Evolutionary conservation across 306 rosid species (phyloP).

Genomic region (Herpetospermum pedunculosum): DNA sequence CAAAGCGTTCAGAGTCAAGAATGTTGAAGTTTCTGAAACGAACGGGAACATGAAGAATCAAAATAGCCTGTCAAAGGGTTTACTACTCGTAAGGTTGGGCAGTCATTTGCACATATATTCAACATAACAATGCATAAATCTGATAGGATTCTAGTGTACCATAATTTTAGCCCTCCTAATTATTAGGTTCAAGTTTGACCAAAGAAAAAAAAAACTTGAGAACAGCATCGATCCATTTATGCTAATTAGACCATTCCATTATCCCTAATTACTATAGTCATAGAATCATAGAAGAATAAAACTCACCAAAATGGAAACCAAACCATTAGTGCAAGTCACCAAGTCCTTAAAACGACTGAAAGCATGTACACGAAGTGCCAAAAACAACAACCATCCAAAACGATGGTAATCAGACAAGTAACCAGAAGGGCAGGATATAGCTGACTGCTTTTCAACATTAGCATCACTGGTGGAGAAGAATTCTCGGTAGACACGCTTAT

Average conservation of each 20-base stretch:
- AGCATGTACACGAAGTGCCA: slow-evolving; percentile 91
- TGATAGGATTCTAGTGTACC: not conserved
- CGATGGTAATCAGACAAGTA: slow-evolving; percentile 70
- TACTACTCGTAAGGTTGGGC: not conserved
- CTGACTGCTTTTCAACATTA: slow-evolving; percentile 30
- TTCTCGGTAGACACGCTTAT: slow-evolving; percentile 71
- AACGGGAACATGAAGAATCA: slow-evolving; percentile 75
- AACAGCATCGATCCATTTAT: not conserved
- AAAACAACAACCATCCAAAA: slow-evolving; percentile 95
- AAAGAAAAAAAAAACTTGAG: not conserved
- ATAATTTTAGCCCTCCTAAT: not conserved
- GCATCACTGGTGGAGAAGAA: slow-evolving; percentile 58
- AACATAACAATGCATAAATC: not conserved
- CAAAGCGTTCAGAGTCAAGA: slow-evolving; percentile 55
- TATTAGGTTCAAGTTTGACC: not conserved
- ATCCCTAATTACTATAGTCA: slow-evolving; percentile 1
- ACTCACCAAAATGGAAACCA: slow-evolving; percentile 89
- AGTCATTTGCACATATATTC: not conserved
- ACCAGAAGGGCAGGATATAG: slow-evolving; percentile 19
- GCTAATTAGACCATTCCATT: slow-evolving; percentile 4
- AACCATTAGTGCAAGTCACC: slow-evolving; percentile 83
- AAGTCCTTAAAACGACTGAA: slow-evolving; percentile 82
- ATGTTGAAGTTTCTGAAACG: slow-evolving; percentile 56
- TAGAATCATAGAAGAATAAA: slow-evolving; percentile 2
- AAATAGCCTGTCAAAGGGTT: slow-evolving; percentile 61